These are phyloP conservation scores for Teunomyces atbi DNA, from an alignment of 805 yeast species.

Conservation along the genomic window DNA sequence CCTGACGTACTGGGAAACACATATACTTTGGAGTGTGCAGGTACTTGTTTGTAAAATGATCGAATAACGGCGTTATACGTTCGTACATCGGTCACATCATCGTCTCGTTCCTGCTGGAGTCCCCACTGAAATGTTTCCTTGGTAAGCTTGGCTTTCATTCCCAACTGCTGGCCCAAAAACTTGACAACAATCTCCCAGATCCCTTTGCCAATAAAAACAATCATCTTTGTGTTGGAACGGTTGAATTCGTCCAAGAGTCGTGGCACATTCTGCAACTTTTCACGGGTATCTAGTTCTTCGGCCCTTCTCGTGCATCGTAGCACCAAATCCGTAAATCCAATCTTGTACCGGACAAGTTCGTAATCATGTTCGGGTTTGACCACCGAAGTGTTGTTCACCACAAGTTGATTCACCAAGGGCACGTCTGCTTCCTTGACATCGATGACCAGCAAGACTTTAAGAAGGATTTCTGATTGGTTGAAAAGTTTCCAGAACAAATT, in stretches of 20 bases:
- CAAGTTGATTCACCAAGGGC: conserved; percentile 10
- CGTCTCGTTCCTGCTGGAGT: conserved; percentile 15
- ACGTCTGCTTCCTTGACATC: conserved; percentile 8
- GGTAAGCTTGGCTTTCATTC: conserved; percentile 24
- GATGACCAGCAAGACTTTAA: conserved; percentile 10
- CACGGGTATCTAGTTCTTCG: conserved; percentile 49
- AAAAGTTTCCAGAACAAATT: conserved; percentile 68
- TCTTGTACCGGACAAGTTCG: conserved; percentile 37
- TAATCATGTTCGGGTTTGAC: conserved; percentile 41
- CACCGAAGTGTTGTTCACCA: conserved; percentile 13
- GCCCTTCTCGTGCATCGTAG: conserved; percentile 61
- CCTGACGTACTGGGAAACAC: conserved; percentile 78
- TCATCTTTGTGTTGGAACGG: conserved; percentile 33
- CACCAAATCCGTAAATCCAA: conserved; percentile 75
- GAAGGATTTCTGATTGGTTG: conserved; percentile 49
- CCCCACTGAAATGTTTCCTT: conserved; percentile 55
- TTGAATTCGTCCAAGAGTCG: conserved; percentile 46
- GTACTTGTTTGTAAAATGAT: conserved; percentile 13
- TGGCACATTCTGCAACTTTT: conserved; percentile 56
- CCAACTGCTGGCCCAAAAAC: conserved; percentile 22
- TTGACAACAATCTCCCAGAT: conserved; percentile 63
- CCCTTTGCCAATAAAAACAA: conserved; percentile 71
- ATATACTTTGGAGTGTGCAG: conserved; percentile 32
- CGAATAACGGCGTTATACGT: conserved; percentile 15
- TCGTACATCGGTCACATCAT: neutral